phyloP scores from a whole-genome alignment of 2,329 filamentous ascomycete species.

The Chrysosporium keratinophilum region DNA sequence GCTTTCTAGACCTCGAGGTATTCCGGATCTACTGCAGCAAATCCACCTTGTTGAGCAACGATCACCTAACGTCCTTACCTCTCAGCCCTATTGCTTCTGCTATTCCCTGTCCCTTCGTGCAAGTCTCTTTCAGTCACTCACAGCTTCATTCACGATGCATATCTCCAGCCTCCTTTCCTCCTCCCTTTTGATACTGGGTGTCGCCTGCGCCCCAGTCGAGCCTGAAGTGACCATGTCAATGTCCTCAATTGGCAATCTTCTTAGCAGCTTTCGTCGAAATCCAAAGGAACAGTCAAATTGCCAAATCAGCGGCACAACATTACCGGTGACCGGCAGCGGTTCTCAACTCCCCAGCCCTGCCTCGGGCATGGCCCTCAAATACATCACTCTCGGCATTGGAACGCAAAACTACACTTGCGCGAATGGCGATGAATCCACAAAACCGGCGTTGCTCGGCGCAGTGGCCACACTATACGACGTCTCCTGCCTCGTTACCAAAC shows the following conservation, averaged over 20 bases:
- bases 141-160: slow-evolving; percentile 7
- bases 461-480: slow-evolving; percentile 38
- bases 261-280: not conserved
- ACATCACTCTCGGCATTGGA: slow-evolving; percentile 39
- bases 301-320: not conserved
- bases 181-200: slow-evolving; percentile 7
- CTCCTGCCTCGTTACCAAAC: slow-evolving; percentile 27
- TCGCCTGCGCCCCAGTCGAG: slow-evolving; percentile 6
- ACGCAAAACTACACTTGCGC: slow-evolving; percentile 44
- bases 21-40: not conserved
- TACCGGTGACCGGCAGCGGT: slow-evolving; percentile 18
- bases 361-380: slow-evolving; percentile 29
- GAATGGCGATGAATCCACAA: slow-evolving; percentile 19
- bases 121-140: too few species aligned
- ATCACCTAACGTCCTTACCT: not conserved
- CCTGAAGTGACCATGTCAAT: not conserved
- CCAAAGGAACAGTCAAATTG: not conserved
- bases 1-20: not conserved
- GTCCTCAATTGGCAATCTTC: not conserved
- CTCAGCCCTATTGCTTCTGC: not conserved
- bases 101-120: not conserved
- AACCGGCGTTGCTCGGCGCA: slow-evolving; percentile 35
- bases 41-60: not conserved
- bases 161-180: not conserved
- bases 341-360: slow-evolving; percentile 25